A percentile compares a stretch with the other conserved stretches of the same genome.
Evolutionary conservation across 495 filamentous ascomycete species (phyloP).

Genomic region (Cercophora samala): DNA sequence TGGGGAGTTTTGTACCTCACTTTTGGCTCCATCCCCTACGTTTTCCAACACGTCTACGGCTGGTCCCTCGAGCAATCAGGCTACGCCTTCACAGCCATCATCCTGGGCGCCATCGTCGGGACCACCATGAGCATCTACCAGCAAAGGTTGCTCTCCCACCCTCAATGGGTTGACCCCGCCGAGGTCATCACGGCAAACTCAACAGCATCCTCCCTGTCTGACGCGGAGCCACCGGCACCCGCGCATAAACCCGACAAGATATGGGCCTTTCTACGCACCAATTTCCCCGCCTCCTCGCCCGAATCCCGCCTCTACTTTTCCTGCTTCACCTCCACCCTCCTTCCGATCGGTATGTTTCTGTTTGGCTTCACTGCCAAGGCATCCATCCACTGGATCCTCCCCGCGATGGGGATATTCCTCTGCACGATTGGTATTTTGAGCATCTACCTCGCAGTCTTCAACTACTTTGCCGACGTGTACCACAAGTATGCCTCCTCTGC

Average conservation of each 20-base stretch:
- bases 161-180: constrained; percentile 31
- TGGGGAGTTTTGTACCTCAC: constrained; percentile 90
- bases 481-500: constrained; percentile 81
- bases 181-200: neutral
- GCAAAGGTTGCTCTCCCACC: constrained; percentile 47
- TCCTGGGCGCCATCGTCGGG: constrained; percentile 62
- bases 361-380: constrained; percentile 77
- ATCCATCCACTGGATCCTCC: constrained; percentile 72
- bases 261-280: constrained; percentile 39
- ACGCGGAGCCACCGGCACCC: neutral
- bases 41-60: constrained; percentile 66
- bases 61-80: constrained; percentile 67
- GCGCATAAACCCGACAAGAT: constrained; percentile 8
- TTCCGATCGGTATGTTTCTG: constrained; percentile 64
- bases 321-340: constrained; percentile 62
- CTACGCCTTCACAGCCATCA: constrained; percentile 71
- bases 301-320: constrained; percentile 82
- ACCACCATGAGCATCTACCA: constrained; percentile 76
- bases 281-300: constrained; percentile 53
- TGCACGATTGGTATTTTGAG: constrained; percentile 86
- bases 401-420: constrained; percentile 64
- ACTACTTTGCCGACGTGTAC: constrained; percentile 92
- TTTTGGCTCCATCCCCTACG: constrained; percentile 72
- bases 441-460: constrained; percentile 88
- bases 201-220: neutral